Base-by-base conservation (phyloP, 177 flowering plant genomes). In the Vitis hybrid region DNA sequence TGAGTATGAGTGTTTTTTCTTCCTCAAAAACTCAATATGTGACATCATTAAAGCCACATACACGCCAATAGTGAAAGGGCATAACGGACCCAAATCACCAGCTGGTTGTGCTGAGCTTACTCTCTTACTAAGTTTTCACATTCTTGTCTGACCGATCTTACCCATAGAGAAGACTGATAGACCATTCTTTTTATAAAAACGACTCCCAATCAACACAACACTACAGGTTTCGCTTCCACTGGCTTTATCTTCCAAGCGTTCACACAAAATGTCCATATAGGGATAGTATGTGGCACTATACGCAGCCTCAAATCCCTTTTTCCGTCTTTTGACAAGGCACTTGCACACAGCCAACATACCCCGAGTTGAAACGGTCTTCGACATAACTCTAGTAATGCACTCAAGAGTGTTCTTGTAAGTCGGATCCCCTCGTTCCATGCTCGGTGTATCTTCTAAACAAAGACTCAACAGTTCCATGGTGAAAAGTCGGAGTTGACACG, bases 131-230 rank as follows among this genome's bases (percentile, higher is more conserved):
- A 94, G 98, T 73, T 90, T 90, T 98, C 99, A 94, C 99, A 94
- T 93, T 30, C 95, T 76, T 21, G 98, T 94, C 73, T 92, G 95
- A 75, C 91, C 99, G 48, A 94, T 93, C 63, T 90, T 94, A 27
- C 97, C 98, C 99, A 94, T 93, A 1, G 96, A 98, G 70, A 94
- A 93, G 27, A 97, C 97, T 27, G 98, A 98, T 11, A 94, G 81
- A 46, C 99, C 98, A 0, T 93, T 97, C 75, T 93, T 94, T 66
- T 94, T 97, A 82, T 86, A 88, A 76, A 91, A 95, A 18, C 97
- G 91, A 12, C 94, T 97, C 27, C 97, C 99, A 71, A 98, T 98
- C 78, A 93, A 83, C 35, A 95, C 97, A 76, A 95, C 98, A 79
- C 98, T 95, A 55, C 88, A 84, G 63, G 91, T 90, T 80, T 91